Evolutionary conservation across 2,329 filamentous ascomycete species (phyloP).

Genomic region (Phaeoacremonium minimum): DNA sequence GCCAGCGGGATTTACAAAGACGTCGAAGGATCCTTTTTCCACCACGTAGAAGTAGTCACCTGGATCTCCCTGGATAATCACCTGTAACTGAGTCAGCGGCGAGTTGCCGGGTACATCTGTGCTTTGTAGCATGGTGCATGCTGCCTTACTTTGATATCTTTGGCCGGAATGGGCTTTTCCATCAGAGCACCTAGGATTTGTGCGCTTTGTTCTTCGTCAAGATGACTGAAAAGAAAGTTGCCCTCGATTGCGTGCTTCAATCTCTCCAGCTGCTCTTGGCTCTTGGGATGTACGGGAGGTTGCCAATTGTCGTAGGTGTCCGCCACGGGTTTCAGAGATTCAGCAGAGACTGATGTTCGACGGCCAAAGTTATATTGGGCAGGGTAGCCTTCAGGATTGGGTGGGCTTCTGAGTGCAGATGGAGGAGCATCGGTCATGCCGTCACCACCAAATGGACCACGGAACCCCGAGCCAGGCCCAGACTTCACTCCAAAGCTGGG

Average conservation of each 20-base stretch:
- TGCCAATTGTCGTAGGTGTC: slow-evolving; percentile 85
- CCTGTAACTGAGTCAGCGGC: slow-evolving; percentile 55
- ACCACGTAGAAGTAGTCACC: slow-evolving; percentile 98
- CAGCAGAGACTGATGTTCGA: slow-evolving; percentile 92
- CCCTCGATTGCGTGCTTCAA: slow-evolving; percentile 76
- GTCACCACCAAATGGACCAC: slow-evolving; percentile 49
- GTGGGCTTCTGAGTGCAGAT: slow-evolving; percentile 38
- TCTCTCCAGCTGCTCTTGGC: slow-evolving; percentile 72
- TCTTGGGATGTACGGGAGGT: slow-evolving; percentile 81
- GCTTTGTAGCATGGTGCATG: background rate
- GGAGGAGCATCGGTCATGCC: slow-evolving; percentile 37
- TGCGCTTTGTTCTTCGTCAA: slow-evolving; percentile 87
- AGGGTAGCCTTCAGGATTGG: slow-evolving; percentile 69
- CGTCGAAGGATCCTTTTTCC: slow-evolving; percentile 84
- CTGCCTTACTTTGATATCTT: slow-evolving; percentile 63
- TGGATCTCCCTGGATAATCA: slow-evolving; percentile 92
- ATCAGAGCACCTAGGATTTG: slow-evolving; percentile 87
- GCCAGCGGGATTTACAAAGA: slow-evolving; percentile 80
- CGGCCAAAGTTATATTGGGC: slow-evolving; percentile 91
- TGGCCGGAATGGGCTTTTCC: slow-evolving; percentile 92
- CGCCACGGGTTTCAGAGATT: slow-evolving; percentile 86
- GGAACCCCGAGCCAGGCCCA: slow-evolving; percentile 37
- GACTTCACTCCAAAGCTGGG: slow-evolving; percentile 46
- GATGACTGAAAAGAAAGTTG: slow-evolving; percentile 91
- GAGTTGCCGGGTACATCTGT: no score